Base-by-base conservation (phyloP, 2,329 filamentous ascomycete species). In the Orbilia ellipsospora region DNA sequence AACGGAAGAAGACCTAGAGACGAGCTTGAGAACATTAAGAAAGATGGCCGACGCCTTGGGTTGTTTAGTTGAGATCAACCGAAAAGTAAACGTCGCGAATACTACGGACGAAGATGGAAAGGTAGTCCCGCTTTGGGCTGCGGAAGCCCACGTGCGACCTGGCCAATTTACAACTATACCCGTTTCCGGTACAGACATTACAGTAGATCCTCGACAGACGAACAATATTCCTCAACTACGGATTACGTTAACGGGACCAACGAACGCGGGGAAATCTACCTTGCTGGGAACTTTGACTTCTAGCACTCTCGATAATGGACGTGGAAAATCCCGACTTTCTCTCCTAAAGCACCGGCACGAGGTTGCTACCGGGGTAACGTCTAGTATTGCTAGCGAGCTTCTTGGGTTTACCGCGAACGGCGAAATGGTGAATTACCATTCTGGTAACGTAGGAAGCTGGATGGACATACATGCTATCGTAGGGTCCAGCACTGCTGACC, bases 11-110 rank as follows among this genome's bases (percentile, higher is more conserved):
- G 95, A 99, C 82, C 88, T 99, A 86, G 88, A 94, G 76, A 94
- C 98, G 82, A 97, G 93, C 81, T 85, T 98, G 75, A 87, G 87
- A 50, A 97, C 94, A 69, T 83, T 99, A 44, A 88, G 90, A 75
- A 89, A 92, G 60, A 99, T 99, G 94, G 94, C 95, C 44, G 91
- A 92, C 10, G 96, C 93, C 81, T 84, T 99, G 57, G 94, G 95
- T 4, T 98, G 95, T 80, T 88, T 88, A 62, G 90, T 97, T 4
- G 90, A 94, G 78, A 87, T 98, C 20, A 84, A 93, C 28, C 90
- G 93, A 15, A 91, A 90, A 84, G 90, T 98, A 36, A 86, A 89
- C 56, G 94, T 99, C 16, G 95, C 94, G 6, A 75, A 77, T 13
- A 75, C 78, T 18, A 76, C 70, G 20, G 68, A 68, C 6, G 72